A percentile compares a stretch with the other conserved stretches of the same genome.
Evolutionary conservation across 495 filamentous ascomycete species (phyloP).

Genomic region (Penicillium subrubescens): DNA sequence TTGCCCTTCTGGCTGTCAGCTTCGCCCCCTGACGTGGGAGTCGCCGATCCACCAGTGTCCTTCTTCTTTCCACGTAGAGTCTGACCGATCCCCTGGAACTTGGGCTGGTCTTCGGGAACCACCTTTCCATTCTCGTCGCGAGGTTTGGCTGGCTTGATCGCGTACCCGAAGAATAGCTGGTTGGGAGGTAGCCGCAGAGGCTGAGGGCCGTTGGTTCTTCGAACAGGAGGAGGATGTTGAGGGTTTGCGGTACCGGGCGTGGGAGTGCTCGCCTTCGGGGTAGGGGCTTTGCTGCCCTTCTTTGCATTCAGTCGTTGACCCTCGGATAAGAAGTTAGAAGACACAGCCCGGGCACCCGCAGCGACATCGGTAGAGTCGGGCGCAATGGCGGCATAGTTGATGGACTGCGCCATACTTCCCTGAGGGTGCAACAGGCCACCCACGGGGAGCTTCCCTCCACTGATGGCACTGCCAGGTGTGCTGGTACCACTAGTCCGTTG

Average conservation of each 20-base stretch:
- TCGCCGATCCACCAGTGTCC: conserved; percentile 39
- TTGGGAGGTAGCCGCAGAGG: conserved; percentile 84
- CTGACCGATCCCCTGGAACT: conserved; percentile 87
- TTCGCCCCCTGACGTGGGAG: conserved; percentile 40
- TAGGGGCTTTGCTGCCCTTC: conserved; percentile 76
- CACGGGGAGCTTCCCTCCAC: conserved; percentile 56
- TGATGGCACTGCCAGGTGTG: conserved; percentile 66
- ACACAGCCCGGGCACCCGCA: conserved; percentile 61
- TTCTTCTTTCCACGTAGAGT: conserved; percentile 73
- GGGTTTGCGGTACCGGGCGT: conserved; percentile 67
- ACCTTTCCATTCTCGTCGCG: conserved; percentile 68
- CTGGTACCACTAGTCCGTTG: conserved; percentile 60
- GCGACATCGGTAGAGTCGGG: conserved; percentile 68
- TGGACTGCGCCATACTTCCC: conserved; percentile 93
- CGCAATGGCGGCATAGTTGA: conserved; percentile 95
- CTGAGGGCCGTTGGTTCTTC: conserved; percentile 76
- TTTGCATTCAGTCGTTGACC: conserved; percentile 80
- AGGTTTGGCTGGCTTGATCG: conserved; percentile 83
- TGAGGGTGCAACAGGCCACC: conserved; percentile 77
- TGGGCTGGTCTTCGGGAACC: conserved; percentile 64
- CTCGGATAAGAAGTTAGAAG: conserved; percentile 73
- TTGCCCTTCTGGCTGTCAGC: conserved; percentile 35
- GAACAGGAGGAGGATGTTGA: conserved; percentile 42
- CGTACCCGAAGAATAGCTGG: conserved; percentile 95
- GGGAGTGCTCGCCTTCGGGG: conserved; percentile 80